Evolutionary conservation across 352 stramenopile species (phyloP).

Genomic region (Globisporangium orthogonon): DNA sequence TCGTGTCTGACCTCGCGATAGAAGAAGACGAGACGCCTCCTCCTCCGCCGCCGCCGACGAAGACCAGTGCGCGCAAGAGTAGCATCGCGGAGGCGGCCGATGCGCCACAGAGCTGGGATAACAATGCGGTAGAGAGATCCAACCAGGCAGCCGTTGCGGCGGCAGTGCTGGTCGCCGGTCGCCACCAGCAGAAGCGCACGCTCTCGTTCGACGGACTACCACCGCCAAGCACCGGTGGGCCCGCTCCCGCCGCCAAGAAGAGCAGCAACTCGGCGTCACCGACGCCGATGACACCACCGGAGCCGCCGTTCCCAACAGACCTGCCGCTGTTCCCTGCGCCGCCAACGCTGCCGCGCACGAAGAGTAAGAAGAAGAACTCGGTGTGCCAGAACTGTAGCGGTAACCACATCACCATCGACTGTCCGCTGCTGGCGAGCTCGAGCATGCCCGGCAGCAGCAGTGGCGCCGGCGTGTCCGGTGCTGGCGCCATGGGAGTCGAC

Average conservation of each 20-base stretch:
- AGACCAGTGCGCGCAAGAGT: neutral
- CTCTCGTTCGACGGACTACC: constrained; percentile 29
- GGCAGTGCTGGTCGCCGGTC: constrained; percentile 29
- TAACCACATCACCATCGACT: constrained; percentile 80
- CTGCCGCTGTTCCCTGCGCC: constrained; percentile 22
- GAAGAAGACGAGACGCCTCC: constrained; percentile 5
- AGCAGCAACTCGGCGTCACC: constrained; percentile 1
- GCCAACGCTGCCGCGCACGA: constrained; percentile 30
- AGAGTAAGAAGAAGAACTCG: constrained; percentile 57
- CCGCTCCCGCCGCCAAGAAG: neutral
- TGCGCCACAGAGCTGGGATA: constrained; percentile 18
- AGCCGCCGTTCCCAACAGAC: constrained; percentile 9
- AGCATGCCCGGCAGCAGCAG: constrained; percentile 16
- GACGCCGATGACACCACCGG: constrained; percentile 13
- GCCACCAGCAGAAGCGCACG: constrained; percentile 32
- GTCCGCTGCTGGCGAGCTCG: constrained; percentile 56
- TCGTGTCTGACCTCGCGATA: constrained; percentile 25
- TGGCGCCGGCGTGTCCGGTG: constrained; percentile 2
- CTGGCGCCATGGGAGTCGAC: constrained; percentile 31
- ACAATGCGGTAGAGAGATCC: constrained; percentile 25
- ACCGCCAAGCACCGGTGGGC: neutral
- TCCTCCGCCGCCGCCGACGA: neutral
- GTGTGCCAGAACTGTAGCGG: constrained; percentile 75
- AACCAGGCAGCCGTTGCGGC: constrained; percentile 38
- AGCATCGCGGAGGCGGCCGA: neutral